Conservation (phyloP, 208 protist species). For the Phytomonas francai region DNA sequence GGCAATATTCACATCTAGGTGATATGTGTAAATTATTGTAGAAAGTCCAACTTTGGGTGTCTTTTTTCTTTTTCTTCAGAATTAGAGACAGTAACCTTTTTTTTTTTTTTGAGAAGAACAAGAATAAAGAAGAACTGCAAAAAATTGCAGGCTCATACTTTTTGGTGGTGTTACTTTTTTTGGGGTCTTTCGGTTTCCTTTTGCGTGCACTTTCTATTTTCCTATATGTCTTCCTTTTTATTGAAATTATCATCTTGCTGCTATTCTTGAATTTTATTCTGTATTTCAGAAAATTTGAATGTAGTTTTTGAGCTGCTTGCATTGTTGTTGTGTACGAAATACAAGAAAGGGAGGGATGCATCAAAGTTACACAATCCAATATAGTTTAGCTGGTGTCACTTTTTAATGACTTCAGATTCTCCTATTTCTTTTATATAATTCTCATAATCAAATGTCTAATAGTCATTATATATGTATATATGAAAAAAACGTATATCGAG, state of each 20-base stretch:
- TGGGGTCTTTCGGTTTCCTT: not conserved
- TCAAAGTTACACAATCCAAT: not conserved
- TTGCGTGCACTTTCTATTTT: slow-evolving; percentile 7
- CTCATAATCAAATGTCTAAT: not conserved
- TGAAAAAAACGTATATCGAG: not conserved
- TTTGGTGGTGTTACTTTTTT: not conserved
- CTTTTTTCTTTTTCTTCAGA: slow-evolving; percentile 11
- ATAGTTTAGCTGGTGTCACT: not conserved
- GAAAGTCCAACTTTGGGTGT: not conserved
- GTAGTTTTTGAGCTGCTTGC: not conserved
- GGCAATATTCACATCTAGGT: not conserved
- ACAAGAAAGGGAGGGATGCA: slow-evolving; percentile 10
- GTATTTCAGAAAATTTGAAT: not conserved
- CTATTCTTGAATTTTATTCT: slow-evolving; percentile 10
- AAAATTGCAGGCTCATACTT: not conserved
- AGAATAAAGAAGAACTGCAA: not conserved
- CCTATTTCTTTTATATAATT: not conserved
- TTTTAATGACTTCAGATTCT: not conserved
- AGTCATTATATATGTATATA: not conserved
- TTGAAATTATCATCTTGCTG: slow-evolving; percentile 2
- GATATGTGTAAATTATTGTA: not conserved
- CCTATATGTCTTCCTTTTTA: slow-evolving; percentile 8
- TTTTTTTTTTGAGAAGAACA: not conserved
- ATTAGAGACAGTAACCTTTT: slow-evolving; percentile 3
- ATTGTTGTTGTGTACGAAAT: not conserved